A percentile compares a stretch with the other conserved stretches of the same genome.
These are phyloP conservation scores for Hygrophila difformis DNA, from an alignment of 257 asterid species.

Conservation along the genomic window DNA sequence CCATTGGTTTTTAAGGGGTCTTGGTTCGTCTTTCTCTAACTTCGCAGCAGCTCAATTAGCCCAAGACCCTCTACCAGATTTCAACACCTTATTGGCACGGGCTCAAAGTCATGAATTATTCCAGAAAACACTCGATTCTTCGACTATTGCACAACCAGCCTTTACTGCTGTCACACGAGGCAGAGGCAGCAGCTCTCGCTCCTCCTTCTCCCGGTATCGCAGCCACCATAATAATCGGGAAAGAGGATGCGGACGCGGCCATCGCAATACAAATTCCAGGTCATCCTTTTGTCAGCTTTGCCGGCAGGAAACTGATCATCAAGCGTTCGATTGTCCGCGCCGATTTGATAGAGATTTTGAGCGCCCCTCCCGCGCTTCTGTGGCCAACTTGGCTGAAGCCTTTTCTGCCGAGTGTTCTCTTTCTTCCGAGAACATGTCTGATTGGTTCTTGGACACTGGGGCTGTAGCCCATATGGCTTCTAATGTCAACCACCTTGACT, in stretches of 20 bases:
- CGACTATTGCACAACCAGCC: background rate
- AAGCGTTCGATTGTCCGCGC: background rate
- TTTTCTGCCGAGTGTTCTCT: background rate
- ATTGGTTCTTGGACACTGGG: background rate
- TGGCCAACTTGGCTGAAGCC: background rate
- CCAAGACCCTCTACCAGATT: background rate
- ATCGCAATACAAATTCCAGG: background rate
- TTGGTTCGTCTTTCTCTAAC: background rate
- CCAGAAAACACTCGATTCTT: background rate
- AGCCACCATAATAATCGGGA: background rate
- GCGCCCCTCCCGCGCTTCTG: background rate
- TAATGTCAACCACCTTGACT: background rate
- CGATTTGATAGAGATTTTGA: background rate
- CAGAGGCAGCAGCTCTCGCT: background rate
- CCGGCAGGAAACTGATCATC: background rate
- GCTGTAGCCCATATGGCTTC: background rate
- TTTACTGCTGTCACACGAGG: background rate
- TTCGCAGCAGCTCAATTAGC: constrained; percentile 1
- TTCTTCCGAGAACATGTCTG: background rate
- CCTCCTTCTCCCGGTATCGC: too few species aligned
- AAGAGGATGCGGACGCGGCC: background rate
- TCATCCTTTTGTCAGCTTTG: background rate
- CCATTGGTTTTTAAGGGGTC: background rate
- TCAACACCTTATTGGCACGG: background rate
- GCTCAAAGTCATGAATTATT: background rate